Conservation (phyloP, 345 rosid species). For the Pistacia integerrima region DNA sequence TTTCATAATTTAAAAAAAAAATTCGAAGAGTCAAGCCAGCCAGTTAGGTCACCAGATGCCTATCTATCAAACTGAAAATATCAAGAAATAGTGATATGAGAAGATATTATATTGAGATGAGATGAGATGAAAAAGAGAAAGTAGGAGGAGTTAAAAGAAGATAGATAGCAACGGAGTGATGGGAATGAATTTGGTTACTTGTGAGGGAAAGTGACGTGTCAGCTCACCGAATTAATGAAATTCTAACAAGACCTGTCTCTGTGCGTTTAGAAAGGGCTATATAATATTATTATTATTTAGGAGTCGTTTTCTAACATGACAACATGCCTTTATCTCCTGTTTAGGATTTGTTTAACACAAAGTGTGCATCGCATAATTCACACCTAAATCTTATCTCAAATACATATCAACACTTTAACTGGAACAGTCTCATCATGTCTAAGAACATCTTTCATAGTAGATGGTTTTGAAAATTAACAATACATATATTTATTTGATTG, state of each 20-base stretch:
- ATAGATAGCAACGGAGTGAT: not conserved
- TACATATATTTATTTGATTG: no score
- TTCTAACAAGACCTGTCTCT: not conserved
- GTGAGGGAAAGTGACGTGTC: constrained; percentile 1
- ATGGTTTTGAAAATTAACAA: no score
- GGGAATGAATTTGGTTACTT: not conserved
- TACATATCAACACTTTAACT: no score
- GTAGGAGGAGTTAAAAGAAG: not conserved
- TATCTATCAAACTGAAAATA: not conserved
- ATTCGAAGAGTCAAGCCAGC: not conserved
- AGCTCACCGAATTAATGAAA: not conserved
- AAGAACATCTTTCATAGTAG: no score
- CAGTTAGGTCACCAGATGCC: constrained; percentile 20
- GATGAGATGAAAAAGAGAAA: not conserved
- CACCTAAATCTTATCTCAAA: no score
- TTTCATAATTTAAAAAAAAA: not conserved
- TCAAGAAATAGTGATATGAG: not conserved
- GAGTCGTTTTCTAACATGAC: no score
- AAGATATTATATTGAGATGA: not conserved
- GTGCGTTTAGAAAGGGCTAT: no score
- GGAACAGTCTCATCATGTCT: no score
- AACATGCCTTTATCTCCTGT: no score
- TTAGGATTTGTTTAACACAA: no score
- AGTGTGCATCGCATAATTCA: no score
- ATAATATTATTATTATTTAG: no score